Evolutionary conservation across 306 rosid species (phyloP).

Genomic region (Crotalaria pallida): DNA sequence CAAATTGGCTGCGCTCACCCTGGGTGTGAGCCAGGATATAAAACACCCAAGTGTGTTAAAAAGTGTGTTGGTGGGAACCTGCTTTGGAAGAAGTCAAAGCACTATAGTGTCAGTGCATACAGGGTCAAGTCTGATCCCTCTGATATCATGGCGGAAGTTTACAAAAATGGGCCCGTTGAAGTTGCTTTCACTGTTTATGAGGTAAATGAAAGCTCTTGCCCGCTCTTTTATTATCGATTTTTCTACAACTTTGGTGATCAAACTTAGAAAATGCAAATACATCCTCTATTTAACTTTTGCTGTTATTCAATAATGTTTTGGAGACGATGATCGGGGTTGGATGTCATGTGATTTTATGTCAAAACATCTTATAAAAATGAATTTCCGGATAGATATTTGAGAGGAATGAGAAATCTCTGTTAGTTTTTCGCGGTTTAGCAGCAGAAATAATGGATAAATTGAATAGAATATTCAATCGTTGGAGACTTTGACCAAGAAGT

Average conservation of each 20-base stretch:
- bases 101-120: conserved; percentile 64
- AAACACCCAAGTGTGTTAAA: conserved; percentile 69
- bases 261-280: not conserved
- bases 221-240: not conserved
- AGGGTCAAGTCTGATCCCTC: conserved; percentile 48
- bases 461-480: not conserved
- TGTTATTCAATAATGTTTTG: not conserved
- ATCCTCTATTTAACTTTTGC: not conserved
- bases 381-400: not conserved
- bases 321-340: not conserved
- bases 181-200: conserved; percentile 84
- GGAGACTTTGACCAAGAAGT: not conserved
- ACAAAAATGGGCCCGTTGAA: conserved; percentile 89
- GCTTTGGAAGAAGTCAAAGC: conserved; percentile 76
- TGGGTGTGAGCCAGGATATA: conserved; percentile 86
- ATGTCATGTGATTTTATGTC: not conserved
- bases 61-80: conserved; percentile 67
- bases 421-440: conserved; percentile 5
- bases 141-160: conserved; percentile 88
- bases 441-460: not conserved
- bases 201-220: conserved; percentile 45
- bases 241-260: conserved; percentile 11
- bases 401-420: conserved; percentile 3
- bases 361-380: not conserved
- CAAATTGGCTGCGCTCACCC: conserved; percentile 89